A percentile compares a stretch with the other conserved stretches of the same genome.
Conservation (phyloP, 179 eudicot genomes). For the Drosera spatulata region DNA sequence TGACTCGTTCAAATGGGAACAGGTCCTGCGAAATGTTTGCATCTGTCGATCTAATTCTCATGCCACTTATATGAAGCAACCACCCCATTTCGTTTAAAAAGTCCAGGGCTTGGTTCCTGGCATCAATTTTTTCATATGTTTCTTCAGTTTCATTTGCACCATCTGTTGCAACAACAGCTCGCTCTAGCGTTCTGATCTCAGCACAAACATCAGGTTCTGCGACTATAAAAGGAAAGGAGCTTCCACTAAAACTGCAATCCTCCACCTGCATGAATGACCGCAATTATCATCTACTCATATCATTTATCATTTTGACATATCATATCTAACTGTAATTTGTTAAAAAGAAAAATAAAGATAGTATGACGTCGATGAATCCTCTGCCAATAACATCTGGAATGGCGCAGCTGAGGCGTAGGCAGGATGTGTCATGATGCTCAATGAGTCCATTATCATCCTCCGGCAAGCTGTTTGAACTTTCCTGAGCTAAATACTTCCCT, state of each 20-base stretch:
- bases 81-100: conserved; percentile 90
- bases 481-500: conserved; percentile 62
- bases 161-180: conserved; percentile 28
- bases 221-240: conserved; percentile 85
- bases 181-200: conserved; percentile 79
- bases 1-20: conserved; percentile 58
- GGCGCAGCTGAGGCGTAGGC: conserved; percentile 51
- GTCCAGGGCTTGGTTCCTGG: conserved; percentile 43
- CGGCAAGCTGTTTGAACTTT: conserved; percentile 29
- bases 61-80: conserved; percentile 58
- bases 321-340: too few species aligned
- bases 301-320: background rate
- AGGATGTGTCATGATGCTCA: conserved; percentile 34
- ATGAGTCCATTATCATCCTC: conserved; percentile 23
- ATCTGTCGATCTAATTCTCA: conserved; percentile 27
- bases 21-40: conserved; percentile 20
- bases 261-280: conserved; percentile 52
- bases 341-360: conserved; percentile 15
- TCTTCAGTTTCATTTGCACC: conserved; percentile 15
- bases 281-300: too few species aligned
- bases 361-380: conserved; percentile 80
- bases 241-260: conserved; percentile 57
- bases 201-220: conserved; percentile 78
- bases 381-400: conserved; percentile 61
- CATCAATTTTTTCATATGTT: conserved; percentile 19